phyloP scores from a whole-genome alignment of 2,329 filamentous ascomycete genomes.

The Fusarium agapanthi region DNA sequence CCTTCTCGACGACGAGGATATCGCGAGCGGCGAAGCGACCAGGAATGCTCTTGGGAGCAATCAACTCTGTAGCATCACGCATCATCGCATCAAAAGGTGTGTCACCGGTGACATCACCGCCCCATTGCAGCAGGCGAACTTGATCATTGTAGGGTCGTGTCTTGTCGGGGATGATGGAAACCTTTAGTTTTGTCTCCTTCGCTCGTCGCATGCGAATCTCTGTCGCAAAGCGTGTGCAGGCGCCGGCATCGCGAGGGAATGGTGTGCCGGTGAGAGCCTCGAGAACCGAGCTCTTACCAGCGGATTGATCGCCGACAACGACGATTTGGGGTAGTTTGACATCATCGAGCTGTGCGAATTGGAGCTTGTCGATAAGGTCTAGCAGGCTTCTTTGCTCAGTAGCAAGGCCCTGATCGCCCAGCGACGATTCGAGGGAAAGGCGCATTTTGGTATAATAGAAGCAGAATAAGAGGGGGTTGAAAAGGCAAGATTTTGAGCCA shows the following conservation, averaged over 20 bases:
- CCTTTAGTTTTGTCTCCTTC: constrained; percentile 54
- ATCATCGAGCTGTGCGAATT: constrained; percentile 61
- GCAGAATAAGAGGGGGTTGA: constrained; percentile 30
- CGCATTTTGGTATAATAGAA: constrained; percentile 45
- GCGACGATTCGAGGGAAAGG: constrained; percentile 56
- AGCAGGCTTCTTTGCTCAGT: constrained; percentile 65
- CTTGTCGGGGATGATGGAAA: constrained; percentile 66
- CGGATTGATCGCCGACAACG: constrained; percentile 71
- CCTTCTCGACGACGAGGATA: constrained; percentile 67
- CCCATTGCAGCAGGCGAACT: constrained; percentile 57
- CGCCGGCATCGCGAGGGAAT: constrained; percentile 66
- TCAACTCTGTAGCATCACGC: constrained; percentile 59
- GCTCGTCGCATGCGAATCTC: constrained; percentile 64
- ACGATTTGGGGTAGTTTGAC: constrained; percentile 68
- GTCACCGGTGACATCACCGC: constrained; percentile 55
- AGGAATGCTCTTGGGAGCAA: constrained; percentile 59
- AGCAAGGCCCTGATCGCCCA: constrained; percentile 59
- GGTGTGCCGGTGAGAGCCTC: constrained; percentile 70
- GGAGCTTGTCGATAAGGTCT: constrained; percentile 65
- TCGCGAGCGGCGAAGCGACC: constrained; percentile 61
- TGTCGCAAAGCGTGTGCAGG: constrained; percentile 70
- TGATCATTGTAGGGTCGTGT: constrained; percentile 57
- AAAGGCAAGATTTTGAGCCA: neutral
- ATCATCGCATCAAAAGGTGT: constrained; percentile 61
- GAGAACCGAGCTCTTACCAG: constrained; percentile 70